phyloP scores from a whole-genome alignment of 352 stramenopile genomes.

The Pythium apleroticum region DNA sequence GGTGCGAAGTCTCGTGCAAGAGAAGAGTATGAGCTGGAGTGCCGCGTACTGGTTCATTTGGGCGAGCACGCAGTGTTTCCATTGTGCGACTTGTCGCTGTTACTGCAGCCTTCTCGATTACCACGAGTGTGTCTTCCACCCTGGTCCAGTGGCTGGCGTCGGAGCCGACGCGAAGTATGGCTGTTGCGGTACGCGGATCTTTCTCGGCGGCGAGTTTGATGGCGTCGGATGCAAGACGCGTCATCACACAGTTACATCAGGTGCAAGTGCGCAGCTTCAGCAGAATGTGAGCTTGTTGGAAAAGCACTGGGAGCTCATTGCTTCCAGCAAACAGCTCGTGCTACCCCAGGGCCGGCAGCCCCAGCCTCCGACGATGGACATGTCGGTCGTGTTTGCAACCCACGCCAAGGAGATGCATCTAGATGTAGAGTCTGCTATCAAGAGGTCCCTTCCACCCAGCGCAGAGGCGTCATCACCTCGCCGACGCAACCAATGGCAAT shows the following conservation, averaged over 20 bases:
- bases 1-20: conserved; percentile 36
- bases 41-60: conserved; percentile 84
- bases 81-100: conserved; percentile 48
- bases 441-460: conserved; percentile 7
- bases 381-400: conserved; percentile 17
- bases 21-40: conserved; percentile 56
- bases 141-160: conserved; percentile 36
- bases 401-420: not conserved
- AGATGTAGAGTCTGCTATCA: conserved; percentile 1
- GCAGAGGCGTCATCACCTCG: conserved; percentile 19
- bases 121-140: conserved; percentile 47
- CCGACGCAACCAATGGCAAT: conserved; percentile 42
- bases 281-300: conserved; percentile 31
- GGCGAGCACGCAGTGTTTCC: conserved; percentile 56
- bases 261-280: conserved; percentile 15
- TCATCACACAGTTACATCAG: conserved; percentile 31
- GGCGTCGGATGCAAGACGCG: conserved; percentile 43
- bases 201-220: conserved; percentile 46
- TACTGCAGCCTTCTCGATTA: conserved; percentile 45
- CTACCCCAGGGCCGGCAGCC: not conserved
- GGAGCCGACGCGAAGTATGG: conserved; percentile 47
- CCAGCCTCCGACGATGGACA: conserved; percentile 11
- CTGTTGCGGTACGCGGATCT: conserved; percentile 49
- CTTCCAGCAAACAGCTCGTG: conserved; percentile 11
- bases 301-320: conserved; percentile 42